phyloP scores from a whole-genome alignment of 2,329 filamentous ascomycete species.

The Aspergillus oerlinghausenensis region DNA sequence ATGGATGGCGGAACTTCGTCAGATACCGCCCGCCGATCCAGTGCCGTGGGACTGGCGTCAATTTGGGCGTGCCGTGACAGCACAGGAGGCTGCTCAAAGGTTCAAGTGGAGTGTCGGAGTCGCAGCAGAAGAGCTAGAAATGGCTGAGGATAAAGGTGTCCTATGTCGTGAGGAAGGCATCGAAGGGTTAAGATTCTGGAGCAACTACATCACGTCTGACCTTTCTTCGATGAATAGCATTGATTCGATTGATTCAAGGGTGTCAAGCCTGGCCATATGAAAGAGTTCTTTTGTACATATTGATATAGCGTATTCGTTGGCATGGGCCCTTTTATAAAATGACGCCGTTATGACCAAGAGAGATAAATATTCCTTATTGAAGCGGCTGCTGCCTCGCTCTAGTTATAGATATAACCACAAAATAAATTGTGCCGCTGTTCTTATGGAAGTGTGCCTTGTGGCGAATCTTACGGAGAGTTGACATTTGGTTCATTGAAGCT shows the following conservation, averaged over 20 bases:
- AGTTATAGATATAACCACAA: neutral
- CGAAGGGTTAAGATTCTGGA: slow-evolving; percentile 90
- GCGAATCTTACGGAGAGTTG: neutral
- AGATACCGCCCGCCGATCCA: slow-evolving; percentile 59
- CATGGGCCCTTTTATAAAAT: neutral
- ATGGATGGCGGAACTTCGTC: slow-evolving; percentile 73
- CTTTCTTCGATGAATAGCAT: neutral
- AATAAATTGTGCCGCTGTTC: neutral
- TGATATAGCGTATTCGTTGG: neutral
- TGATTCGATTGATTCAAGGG: neutral
- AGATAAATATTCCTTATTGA: neutral
- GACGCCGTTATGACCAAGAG: neutral
- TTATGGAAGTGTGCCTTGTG: neutral
- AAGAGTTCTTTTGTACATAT: neutral
- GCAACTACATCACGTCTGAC: slow-evolving; percentile 54
- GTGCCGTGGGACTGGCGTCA: slow-evolving; percentile 69
- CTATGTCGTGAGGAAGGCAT: slow-evolving; percentile 88
- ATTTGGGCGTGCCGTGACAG: slow-evolving; percentile 82
- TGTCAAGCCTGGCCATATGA: neutral
- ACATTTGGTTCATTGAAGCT: neutral
- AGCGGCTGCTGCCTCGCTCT: neutral
- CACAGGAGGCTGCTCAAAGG: slow-evolving; percentile 78
- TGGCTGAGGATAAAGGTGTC: slow-evolving; percentile 87
- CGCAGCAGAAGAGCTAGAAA: slow-evolving; percentile 89
- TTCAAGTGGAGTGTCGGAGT: slow-evolving; percentile 98